These are phyloP conservation scores for Saturnispora zaruensis DNA, from an alignment of 805 yeast species.

Conservation along the genomic window DNA sequence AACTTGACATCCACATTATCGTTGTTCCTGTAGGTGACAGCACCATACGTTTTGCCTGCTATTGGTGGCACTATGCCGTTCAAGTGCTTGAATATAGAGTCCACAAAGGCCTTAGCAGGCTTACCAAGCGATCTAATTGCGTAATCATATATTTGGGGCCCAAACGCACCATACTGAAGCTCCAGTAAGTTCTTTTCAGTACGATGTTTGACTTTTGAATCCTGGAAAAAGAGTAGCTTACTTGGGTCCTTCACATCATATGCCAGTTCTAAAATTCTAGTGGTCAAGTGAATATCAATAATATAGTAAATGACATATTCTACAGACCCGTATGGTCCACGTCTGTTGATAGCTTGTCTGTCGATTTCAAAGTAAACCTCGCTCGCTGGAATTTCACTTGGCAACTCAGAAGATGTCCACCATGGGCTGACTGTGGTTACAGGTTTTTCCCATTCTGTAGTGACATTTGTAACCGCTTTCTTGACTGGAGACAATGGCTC, in stretches of 20 bases:
- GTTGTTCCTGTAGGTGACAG: conserved; percentile 52
- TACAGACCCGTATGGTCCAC: conserved; percentile 41
- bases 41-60: conserved; percentile 67
- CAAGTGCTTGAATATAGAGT: conserved; percentile 30
- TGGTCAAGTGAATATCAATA: conserved; percentile 65
- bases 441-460: background rate
- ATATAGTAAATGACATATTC: conserved; percentile 60
- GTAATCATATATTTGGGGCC: conserved; percentile 38
- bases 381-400: conserved; percentile 37
- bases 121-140: conserved; percentile 31
- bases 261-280: conserved; percentile 48
- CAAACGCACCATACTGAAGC: conserved; percentile 40
- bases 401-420: conserved; percentile 61
- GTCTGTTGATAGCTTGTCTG: conserved; percentile 41
- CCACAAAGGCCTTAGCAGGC: conserved; percentile 27
- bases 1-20: conserved; percentile 42
- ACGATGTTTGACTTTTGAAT: conserved; percentile 35
- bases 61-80: conserved; percentile 34
- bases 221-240: conserved; percentile 35
- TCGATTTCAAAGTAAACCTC: conserved; percentile 63
- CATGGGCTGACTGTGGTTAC: conserved; percentile 34
- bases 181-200: conserved; percentile 36
- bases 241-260: conserved; percentile 50
- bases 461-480: background rate
- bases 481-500: background rate